phyloP scores from a whole-genome alignment of 2,329 filamentous ascomycete species.

The Arthrobotrys sphaeroides region DNA sequence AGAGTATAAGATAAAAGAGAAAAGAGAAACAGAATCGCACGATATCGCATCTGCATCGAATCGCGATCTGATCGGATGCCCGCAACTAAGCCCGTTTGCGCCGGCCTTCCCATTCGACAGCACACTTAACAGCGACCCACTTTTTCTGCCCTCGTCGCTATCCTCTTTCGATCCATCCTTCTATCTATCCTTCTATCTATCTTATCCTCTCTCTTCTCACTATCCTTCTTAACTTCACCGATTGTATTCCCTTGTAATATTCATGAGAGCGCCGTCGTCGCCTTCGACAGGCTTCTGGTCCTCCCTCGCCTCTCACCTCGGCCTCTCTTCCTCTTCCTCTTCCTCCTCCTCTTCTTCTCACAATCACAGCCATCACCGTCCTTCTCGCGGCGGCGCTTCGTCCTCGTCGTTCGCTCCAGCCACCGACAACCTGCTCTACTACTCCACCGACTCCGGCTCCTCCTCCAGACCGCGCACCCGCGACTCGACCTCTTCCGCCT shows the following conservation, averaged over 20 bases:
- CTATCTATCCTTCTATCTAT: no score
- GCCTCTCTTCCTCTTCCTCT: not conserved
- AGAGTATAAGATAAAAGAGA: no score
- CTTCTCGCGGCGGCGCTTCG: not conserved
- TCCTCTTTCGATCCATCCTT: no score
- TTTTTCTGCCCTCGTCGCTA: no score
- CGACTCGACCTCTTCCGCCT: constrained; percentile 22
- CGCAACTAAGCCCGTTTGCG: no score
- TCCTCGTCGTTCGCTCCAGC: not conserved
- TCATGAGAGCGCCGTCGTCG: constrained; percentile 34
- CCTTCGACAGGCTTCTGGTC: constrained; percentile 18
- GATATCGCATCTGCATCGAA: no score
- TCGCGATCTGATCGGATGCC: no score
- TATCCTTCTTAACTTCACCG: no score
- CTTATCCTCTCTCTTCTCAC: not conserved
- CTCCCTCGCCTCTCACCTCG: constrained; percentile 35
- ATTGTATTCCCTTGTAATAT: no score
- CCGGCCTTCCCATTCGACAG: not conserved
- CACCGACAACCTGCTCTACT: constrained; percentile 11
- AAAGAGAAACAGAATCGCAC: no score
- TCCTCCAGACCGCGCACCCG: constrained; percentile 9
- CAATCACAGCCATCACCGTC: not conserved
- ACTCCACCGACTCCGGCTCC: not conserved
- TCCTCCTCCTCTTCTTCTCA: not conserved
- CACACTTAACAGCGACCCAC: no score